Evolutionary conservation across 305 asterid species (phyloP).

Genomic region (Euphrasia arctica): DNA sequence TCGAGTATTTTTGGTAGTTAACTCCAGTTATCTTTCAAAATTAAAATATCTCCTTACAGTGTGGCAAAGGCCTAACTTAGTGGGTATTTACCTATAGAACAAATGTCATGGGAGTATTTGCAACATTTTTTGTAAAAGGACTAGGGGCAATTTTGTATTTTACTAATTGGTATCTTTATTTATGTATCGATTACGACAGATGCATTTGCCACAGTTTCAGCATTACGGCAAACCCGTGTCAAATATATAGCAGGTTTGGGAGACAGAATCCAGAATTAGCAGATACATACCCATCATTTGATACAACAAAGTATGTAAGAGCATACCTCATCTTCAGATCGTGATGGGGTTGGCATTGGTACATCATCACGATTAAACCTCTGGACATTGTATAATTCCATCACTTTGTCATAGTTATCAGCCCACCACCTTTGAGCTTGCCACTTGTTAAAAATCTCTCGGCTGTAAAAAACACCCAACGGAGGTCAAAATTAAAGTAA

Average conservation of each 20-base stretch:
- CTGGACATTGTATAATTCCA: slow-evolving; percentile 87
- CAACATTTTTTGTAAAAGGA: no score
- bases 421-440: slow-evolving; percentile 95
- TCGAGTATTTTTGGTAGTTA: background rate
- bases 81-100: no score
- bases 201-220: no score
- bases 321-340: slow-evolving; percentile 74
- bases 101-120: no score
- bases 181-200: no score
- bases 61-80: no score
- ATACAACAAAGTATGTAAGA: slow-evolving; percentile 9
- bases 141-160: background rate
- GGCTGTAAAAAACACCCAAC: slow-evolving; percentile 48
- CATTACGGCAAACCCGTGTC: no score
- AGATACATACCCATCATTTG: background rate
- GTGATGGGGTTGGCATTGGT: slow-evolving; percentile 65
- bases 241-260: no score
- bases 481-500: slow-evolving; percentile 17
- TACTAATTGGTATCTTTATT: no score
- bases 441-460: slow-evolving; percentile 84
- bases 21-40: background rate
- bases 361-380: slow-evolving; percentile 50
- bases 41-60: background rate
- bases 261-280: background rate
- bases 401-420: slow-evolving; percentile 77